Conservation (phyloP, 805 yeast species). For the Zygotorulaspora danielsina region DNA sequence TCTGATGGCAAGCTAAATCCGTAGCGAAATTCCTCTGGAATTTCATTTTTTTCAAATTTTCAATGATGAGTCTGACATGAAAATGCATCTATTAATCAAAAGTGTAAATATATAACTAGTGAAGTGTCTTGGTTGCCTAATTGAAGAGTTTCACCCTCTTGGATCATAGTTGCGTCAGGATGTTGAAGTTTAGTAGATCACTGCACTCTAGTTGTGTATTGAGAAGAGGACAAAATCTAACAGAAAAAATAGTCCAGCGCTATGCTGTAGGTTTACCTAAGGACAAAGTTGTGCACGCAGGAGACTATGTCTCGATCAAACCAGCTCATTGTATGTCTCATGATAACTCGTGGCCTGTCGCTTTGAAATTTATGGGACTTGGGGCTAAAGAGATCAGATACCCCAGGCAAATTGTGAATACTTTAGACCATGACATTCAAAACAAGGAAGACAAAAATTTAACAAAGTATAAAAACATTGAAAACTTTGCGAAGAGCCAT, state of each 20-base stretch:
- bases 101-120: too few species aligned
- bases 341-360: conserved; percentile 99
- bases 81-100: too few species aligned
- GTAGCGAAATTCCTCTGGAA: conserved; percentile 13
- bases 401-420: conserved; percentile 88
- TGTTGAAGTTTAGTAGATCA: conserved; percentile 27
- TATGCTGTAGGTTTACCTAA: conserved; percentile 81
- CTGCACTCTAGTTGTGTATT: conserved; percentile 20
- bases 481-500: conserved; percentile 81
- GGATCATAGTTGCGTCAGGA: too few species aligned
- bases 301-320: conserved; percentile 90
- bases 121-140: too few species aligned
- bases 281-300: conserved; percentile 75
- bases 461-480: conserved; percentile 82
- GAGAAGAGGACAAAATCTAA: conserved; percentile 62
- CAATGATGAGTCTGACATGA: conserved; percentile 4
- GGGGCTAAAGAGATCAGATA: conserved; percentile 84
- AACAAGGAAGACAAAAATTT: conserved; percentile 85
- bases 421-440: conserved; percentile 97
- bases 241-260: conserved; percentile 92
- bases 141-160: too few species aligned
- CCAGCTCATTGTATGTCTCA: conserved; percentile 99
- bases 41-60: conserved; percentile 13
- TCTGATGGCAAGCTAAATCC: not conserved
- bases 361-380: conserved; percentile 88